Conservation (phyloP, 2,329 filamentous ascomycete species). For the Cytospora chrysosperma region DNA sequence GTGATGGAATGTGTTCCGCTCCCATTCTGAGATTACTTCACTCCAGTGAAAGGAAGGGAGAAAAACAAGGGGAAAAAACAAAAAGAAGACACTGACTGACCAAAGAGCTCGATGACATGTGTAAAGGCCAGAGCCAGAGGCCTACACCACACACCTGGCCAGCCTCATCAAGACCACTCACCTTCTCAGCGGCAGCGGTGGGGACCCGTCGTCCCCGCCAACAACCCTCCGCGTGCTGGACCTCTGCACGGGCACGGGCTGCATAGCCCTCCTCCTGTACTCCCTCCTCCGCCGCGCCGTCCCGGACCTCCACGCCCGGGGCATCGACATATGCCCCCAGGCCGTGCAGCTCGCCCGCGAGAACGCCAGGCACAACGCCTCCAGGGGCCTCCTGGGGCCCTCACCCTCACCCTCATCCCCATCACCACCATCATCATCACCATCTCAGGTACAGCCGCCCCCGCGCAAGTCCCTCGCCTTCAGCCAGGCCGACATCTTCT, state of each 20-base stretch:
- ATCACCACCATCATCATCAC: slow-evolving; percentile 26
- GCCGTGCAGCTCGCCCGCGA: slow-evolving; percentile 64
- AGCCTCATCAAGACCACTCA: slow-evolving; percentile 36
- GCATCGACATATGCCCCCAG: slow-evolving; percentile 68
- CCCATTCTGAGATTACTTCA: too few relatives aligned
- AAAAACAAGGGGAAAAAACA: too few relatives aligned
- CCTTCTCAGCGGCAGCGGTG: slow-evolving; percentile 2
- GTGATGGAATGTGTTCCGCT: too few relatives aligned
- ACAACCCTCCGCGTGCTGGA: slow-evolving; percentile 66
- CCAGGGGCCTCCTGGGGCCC: slow-evolving; percentile 21
- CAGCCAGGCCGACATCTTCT: slow-evolving; percentile 44
- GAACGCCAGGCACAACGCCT: slow-evolving; percentile 60
- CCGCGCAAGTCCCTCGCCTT: slow-evolving; percentile 26
- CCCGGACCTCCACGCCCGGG: slow-evolving; percentile 52
- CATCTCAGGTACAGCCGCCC: too few relatives aligned
- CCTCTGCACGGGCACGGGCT: slow-evolving; percentile 87
- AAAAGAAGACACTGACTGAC: background rate
- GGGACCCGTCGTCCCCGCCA: background rate
- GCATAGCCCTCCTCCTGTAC: slow-evolving; percentile 76
- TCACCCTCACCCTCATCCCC: background rate
- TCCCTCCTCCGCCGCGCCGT: slow-evolving; percentile 48
- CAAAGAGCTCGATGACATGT: slow-evolving; percentile 5
- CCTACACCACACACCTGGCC: slow-evolving; percentile 60
- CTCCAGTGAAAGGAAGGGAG: too few relatives aligned
- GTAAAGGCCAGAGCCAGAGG: slow-evolving; percentile 65